Evolutionary conservation across 148 eudicot genomes (phyloP).

Genomic region (Selenicereus undatus): DNA sequence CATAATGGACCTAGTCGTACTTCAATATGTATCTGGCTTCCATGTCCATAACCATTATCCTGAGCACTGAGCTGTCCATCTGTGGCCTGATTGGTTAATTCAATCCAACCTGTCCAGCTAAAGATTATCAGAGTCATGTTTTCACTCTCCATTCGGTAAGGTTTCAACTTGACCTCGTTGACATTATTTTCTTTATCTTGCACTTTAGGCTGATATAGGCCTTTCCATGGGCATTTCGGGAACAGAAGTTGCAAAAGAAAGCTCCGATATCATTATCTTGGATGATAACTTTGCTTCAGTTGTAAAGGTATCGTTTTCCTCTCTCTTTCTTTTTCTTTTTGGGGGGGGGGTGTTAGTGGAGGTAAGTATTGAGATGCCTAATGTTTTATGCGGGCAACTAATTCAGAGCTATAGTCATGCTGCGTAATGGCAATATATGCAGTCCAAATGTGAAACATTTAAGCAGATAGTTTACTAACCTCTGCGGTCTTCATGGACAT

Average conservation of each 20-base stretch:
- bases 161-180: not conserved
- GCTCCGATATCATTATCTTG: slow-evolving; percentile 91
- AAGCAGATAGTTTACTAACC: not conserved
- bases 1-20: not conserved
- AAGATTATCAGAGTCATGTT: not conserved
- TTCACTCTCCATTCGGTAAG: not conserved
- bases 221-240: slow-evolving; percentile 97
- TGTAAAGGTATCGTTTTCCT: slow-evolving; percentile 54
- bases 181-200: slow-evolving; percentile 13
- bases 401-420: not conserved
- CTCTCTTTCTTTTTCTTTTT: not conserved
- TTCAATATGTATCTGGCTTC: not conserved
- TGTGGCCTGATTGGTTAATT: not conserved
- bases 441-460: not conserved
- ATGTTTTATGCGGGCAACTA: not conserved
- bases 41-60: not conserved
- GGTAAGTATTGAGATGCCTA: not conserved
- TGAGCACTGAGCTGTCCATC: not conserved
- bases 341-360: too few species aligned
- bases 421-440: slow-evolving; percentile 1
- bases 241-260: slow-evolving; percentile 97
- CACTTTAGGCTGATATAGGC: slow-evolving; percentile 85
- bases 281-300: slow-evolving; percentile 94
- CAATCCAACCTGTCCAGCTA: not conserved
- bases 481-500: not conserved